Conservation (phyloP, 2,329 filamentous ascomycete genomes). For the Talaromyces sp. region DNA sequence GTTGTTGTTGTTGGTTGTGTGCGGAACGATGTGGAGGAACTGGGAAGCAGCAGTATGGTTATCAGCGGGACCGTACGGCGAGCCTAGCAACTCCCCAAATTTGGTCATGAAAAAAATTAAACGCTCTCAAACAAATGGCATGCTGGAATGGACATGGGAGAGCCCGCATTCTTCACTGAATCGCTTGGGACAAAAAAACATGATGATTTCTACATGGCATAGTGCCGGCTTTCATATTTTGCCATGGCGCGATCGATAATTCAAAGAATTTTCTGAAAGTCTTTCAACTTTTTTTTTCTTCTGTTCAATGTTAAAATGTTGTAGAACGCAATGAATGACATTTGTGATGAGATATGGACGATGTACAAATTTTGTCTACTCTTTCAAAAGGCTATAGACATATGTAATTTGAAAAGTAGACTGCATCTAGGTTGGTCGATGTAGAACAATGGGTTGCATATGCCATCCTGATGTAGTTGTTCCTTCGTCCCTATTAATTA, state of each 20-base stretch:
- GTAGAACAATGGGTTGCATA: neutral
- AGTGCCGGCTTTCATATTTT: slow-evolving; percentile 12
- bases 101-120: slow-evolving; percentile 28
- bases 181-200: slow-evolving; percentile 29
- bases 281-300: neutral
- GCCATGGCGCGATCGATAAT: slow-evolving; percentile 22
- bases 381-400: neutral
- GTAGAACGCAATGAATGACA: slow-evolving; percentile 1
- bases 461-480: neutral
- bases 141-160: slow-evolving; percentile 31
- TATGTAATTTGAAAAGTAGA: neutral
- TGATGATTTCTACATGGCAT: slow-evolving; percentile 36
- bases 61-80: slow-evolving; percentile 35
- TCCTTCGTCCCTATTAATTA: neutral
- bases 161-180: slow-evolving; percentile 29
- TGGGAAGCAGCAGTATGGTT: slow-evolving; percentile 35
- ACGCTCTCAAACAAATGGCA: slow-evolving; percentile 17
- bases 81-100: slow-evolving; percentile 34
- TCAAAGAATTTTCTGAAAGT: slow-evolving; percentile 31
- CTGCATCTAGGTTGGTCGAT: neutral
- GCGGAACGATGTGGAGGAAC: slow-evolving; percentile 20
- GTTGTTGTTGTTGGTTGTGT: slow-evolving; percentile 31
- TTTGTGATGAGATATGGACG: neutral
- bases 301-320: neutral
- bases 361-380: neutral